Evolutionary conservation across 768 basidiomycete genomes (phyloP), one percentile per base, ranked within the genome.

Genomic region (Russula sp.): DNA sequence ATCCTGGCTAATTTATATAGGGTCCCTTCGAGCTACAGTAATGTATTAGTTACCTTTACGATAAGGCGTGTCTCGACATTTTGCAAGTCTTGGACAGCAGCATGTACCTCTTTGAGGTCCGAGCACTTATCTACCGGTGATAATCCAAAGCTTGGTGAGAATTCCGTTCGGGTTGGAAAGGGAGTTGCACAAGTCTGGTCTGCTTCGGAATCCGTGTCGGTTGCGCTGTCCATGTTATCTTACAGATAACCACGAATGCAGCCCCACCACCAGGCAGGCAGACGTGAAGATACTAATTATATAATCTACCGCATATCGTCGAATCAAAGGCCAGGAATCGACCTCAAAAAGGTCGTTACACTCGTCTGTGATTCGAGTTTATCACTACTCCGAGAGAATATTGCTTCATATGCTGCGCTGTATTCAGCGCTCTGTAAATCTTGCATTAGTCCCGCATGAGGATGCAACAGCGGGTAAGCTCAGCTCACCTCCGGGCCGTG

Each of bases 401-500:
- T 65, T 4, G 81, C 73, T 65, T 87, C 83, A 60, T 88, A 83
- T 7, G 77, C 77, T 39, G 77, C 74, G 20, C 72, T 78, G 4
- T 88, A 82, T 67, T 86, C 81, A 7, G 72, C 72, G 16, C 81
- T 80, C 90, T 93, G 35, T 57, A 63, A 54, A 65, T 65, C 60
- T 53, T 60, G 56, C 51, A 58, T 56, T 38, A 62, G 34, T 13
- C 20, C 9, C 36, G 22, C 25, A 36, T 25, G 25, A 53, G 52
- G 7, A 49, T 51, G 2, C 8, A 63, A 48, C 53, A 22, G 43
- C 14, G 53, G 7, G 36, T 57, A 29, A 38, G 56, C 32, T 71
- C n/a, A 13, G 36, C 82, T 59, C 64, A 92, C 90, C 74, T 82
- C 79, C 42, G 77, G 78, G 66, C 84, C 84, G 67, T 76, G 83